Conservation (phyloP, 306 rosid species). For the Macrotyloma uniflorum region DNA sequence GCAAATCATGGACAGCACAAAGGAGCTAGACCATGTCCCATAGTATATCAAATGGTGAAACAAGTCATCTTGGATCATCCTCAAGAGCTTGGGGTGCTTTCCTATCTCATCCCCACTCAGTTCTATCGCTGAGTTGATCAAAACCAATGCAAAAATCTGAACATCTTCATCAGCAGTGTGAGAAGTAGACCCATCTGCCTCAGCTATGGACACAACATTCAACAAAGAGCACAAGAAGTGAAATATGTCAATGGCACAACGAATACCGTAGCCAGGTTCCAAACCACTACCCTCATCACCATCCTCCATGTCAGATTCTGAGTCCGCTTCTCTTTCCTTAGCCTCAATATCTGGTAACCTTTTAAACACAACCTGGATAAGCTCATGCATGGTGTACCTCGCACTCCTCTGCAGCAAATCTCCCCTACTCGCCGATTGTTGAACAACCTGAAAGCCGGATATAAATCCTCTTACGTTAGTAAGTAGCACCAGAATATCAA, state of each 20-base stretch:
- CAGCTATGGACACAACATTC: conserved; percentile 67
- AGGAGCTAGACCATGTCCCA: conserved; percentile 73
- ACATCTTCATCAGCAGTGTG: conserved; percentile 75
- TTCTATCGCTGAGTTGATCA: conserved; percentile 81
- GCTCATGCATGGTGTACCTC: conserved; percentile 80
- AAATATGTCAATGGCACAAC: conserved; percentile 74
- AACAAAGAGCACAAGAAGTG: conserved; percentile 85
- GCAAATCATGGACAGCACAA: conserved; percentile 91
- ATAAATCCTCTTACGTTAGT: not conserved
- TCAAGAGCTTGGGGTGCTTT: conserved; percentile 74
- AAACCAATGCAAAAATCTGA: conserved; percentile 75
- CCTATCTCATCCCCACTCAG: conserved; percentile 81
- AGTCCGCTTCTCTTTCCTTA: conserved; percentile 43
- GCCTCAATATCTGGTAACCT: conserved; percentile 63
- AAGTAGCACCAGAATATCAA: not conserved
- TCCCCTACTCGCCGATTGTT: conserved; percentile 64
- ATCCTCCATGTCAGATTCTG: conserved; percentile 59
- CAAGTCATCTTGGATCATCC: conserved; percentile 87
- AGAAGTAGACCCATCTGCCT: conserved; percentile 59
- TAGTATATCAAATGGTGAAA: conserved; percentile 90
- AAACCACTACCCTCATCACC: conserved; percentile 35
- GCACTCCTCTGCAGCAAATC: conserved; percentile 79
- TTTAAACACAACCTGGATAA: conserved; percentile 67
- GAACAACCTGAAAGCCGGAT: conserved; percentile 68
- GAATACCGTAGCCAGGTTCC: conserved; percentile 67